A percentile compares a stretch with the other conserved stretches of the same genome.
phyloP scores from a whole-genome alignment of 306 rosid genomes.

The Cicer yamashitae region DNA sequence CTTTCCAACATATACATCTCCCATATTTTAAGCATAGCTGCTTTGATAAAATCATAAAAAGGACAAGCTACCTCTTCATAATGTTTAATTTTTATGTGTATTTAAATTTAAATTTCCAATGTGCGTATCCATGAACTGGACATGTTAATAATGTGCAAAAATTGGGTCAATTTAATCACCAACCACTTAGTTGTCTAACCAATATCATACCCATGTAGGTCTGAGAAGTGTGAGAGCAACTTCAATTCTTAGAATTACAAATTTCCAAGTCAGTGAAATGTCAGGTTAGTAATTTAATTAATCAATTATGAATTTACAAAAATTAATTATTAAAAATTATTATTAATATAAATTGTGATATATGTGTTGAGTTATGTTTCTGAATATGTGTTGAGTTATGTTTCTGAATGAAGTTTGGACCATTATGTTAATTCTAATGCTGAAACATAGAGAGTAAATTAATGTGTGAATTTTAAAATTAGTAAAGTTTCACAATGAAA shows the following conservation, averaged over 20 bases:
- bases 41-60: constrained; percentile 40
- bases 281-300: no score
- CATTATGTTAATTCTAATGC: no score
- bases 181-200: constrained; percentile 50
- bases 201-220: constrained; percentile 45
- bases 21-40: constrained; percentile 49
- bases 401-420: no score
- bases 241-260: constrained; percentile 13
- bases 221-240: constrained; percentile 46
- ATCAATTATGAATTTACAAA: no score
- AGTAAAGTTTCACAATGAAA: no score
- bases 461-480: no score
- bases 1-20: constrained; percentile 45
- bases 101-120: constrained; percentile 4
- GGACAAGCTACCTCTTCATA: constrained; percentile 31
- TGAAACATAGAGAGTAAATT: no score
- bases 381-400: no score
- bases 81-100: constrained; percentile 32
- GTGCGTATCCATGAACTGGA: constrained; percentile 14
- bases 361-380: no score
- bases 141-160: constrained; percentile 27
- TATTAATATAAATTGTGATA: no score
- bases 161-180: constrained; percentile 49
- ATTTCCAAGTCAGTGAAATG: constrained; percentile 15
- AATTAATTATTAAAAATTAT: no score